These are phyloP conservation scores for Isabelozyma heimii DNA, from an alignment of 805 yeast species.

Conservation along the genomic window DNA sequence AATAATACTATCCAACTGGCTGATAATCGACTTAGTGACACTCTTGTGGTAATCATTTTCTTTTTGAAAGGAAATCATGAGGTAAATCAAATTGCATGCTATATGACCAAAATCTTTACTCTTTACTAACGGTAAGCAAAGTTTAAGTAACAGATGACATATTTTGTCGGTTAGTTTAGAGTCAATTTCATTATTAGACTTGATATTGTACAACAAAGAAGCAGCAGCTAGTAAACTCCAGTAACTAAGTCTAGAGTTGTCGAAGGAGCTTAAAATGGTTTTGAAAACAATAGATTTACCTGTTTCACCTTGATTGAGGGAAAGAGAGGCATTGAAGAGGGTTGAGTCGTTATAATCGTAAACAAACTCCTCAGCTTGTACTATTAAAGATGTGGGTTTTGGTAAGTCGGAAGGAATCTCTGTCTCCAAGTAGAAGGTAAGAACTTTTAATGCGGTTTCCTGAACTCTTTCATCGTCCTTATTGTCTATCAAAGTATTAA, in stretches of 20 bases:
- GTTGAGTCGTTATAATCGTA: conserved; percentile 6
- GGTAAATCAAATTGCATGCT: conserved; percentile 31
- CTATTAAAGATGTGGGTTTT: background rate
- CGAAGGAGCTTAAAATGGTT: conserved; percentile 17
- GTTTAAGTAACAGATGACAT: conserved; percentile 25
- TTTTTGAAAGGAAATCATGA: conserved; percentile 8
- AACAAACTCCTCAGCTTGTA: conserved; percentile 4
- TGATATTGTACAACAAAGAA: conserved; percentile 9
- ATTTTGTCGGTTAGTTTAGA: background rate
- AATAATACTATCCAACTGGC: conserved; percentile 47
- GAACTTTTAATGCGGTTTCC: conserved; percentile 12
- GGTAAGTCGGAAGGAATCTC: background rate
- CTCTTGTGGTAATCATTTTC: conserved; percentile 3
- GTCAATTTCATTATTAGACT: background rate
- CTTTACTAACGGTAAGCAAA: conserved; percentile 36
- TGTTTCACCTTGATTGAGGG: background rate
- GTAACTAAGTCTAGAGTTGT: conserved; percentile 13
- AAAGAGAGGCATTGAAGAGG: background rate
- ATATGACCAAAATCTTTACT: conserved; percentile 16
- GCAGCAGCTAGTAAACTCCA: conserved; percentile 24
- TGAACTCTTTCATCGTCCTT: conserved; percentile 9
- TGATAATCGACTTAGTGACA: conserved; percentile 40
- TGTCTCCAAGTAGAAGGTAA: conserved; percentile 14
- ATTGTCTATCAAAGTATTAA: conserved; percentile 19
- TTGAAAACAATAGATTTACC: conserved; percentile 11